Base-by-base conservation (phyloP, 768 basidiomycete species). In the Cystobasidium onofrii region DNA sequence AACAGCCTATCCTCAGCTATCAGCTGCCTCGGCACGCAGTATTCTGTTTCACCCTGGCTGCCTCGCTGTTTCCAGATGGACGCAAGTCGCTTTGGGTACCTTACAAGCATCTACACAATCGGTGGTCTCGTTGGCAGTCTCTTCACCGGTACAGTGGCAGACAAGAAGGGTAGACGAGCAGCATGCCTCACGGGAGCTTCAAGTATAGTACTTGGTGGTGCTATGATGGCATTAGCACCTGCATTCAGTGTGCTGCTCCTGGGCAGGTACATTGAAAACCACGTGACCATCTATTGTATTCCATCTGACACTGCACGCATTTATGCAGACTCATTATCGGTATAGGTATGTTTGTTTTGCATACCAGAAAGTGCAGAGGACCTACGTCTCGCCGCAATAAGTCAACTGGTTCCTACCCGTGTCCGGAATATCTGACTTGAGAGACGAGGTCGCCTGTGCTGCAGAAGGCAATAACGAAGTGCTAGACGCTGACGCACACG, bases 121-220 rank as follows among this genome's bases (percentile, higher is more conserved):
- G 95, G 95, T 15, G 95, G 95, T 43, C 84, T 97, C 29, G 74
- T 88, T 18, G 92, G 92, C 9, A 91, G 90, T 78, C 78, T 89
- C 31, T 80, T 83, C 17, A 87, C 90, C 1, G 89, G 88, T 78
- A 78, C 85, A 23, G 78, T 88, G 72, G 89, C 90, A 85, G 89
- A 90, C 75, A 83, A 84, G 36, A 85, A 82, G 78, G 92, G 92
- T 1, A 86, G 91, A 34, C 89, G 85, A 73, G 87, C 87, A 12
- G 88, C 90, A 0, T 83, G 87, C 1, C 84, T 85, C 33, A 73
- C 86, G 34, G 90, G 87, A 65, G 85, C 89, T 1, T 75, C 83
- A 18, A 79, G 88, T 46, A 84, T 86, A 54, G 83, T 83, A 25
- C 74, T 84, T 1, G 92, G 92, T 1, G 83, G 89, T 0, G 82